These are phyloP conservation scores for Syzygium grande DNA, from an alignment of 345 rosid species.

Conservation along the genomic window DNA sequence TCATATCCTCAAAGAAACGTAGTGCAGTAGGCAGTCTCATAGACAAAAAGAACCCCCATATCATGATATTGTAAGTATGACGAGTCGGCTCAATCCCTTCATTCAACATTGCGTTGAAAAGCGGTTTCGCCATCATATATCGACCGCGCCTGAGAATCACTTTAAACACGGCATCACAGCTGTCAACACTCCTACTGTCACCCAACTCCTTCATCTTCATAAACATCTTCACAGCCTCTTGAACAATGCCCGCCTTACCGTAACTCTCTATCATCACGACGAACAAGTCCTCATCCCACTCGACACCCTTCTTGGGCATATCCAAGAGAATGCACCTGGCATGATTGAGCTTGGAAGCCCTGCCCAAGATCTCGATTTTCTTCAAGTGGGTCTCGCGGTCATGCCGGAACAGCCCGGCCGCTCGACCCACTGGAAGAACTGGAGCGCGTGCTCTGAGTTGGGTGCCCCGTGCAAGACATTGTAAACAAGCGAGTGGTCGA, in stretches of 20 bases:
- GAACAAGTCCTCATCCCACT: slow-evolving; percentile 87
- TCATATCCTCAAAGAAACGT: slow-evolving; percentile 84
- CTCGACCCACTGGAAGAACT: slow-evolving; percentile 91
- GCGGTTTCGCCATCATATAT: slow-evolving; percentile 91
- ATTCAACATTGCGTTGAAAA: slow-evolving; percentile 62
- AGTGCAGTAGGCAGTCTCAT: slow-evolving; percentile 58
- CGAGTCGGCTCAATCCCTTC: slow-evolving; percentile 73
- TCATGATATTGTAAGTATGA: slow-evolving; percentile 73
- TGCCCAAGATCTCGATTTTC: slow-evolving; percentile 71
- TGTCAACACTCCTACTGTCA: slow-evolving; percentile 57
- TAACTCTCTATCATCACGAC: slow-evolving; percentile 62
- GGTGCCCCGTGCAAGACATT: slow-evolving; percentile 70
- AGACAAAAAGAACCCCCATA: slow-evolving; percentile 86
- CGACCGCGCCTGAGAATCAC: slow-evolving; percentile 75
- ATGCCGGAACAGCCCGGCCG: slow-evolving; percentile 73
- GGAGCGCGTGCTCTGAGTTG: slow-evolving; percentile 79
- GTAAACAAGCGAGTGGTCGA: slow-evolving; percentile 68
- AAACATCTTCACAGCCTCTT: slow-evolving; percentile 78
- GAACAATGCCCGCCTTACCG: slow-evolving; percentile 81
- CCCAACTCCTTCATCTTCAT: slow-evolving; percentile 72
- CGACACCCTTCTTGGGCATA: slow-evolving; percentile 77
- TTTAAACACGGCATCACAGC: slow-evolving; percentile 69
- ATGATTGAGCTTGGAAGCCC: slow-evolving; percentile 64
- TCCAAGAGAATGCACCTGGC: slow-evolving; percentile 80
- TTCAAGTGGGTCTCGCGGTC: slow-evolving; percentile 67